Conservation (phyloP, 1,284 basidiomycete genomes). For the Leccinum fuscescens region DNA sequence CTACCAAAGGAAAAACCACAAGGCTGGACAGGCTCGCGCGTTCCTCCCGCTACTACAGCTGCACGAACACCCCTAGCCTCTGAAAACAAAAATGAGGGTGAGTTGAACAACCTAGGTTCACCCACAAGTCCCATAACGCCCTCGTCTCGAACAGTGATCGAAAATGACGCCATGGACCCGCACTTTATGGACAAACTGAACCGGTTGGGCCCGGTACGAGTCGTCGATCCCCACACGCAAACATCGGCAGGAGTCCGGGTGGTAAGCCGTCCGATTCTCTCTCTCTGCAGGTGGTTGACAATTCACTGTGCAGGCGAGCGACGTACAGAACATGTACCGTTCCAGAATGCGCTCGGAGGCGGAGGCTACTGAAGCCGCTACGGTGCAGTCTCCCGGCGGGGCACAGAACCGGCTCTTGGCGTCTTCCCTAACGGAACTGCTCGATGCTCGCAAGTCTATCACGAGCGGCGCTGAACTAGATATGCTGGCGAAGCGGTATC, state of each 20-base stretch:
- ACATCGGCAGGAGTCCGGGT: conserved; percentile 39
- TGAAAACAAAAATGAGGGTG: conserved; percentile 55
- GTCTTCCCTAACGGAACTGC: conserved; percentile 53
- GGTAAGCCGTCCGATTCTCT: conserved; percentile 40
- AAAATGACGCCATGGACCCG: conserved; percentile 70
- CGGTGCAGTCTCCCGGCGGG: conserved; percentile 16
- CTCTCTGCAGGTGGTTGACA: not conserved
- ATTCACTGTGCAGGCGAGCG: conserved; percentile 24
- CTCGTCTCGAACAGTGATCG: conserved; percentile 48
- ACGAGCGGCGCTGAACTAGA: conserved; percentile 36
- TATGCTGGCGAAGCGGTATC: conserved; percentile 53
- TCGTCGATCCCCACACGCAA: conserved; percentile 61
- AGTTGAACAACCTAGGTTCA: not conserved
- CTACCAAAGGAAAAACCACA: conserved; percentile 54
- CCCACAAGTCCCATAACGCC: not conserved
- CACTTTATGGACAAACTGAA: conserved; percentile 73
- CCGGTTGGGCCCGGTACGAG: conserved; percentile 68
- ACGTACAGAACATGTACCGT: conserved; percentile 47
- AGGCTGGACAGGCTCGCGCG: conserved; percentile 53
- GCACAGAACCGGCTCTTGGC: conserved; percentile 53
- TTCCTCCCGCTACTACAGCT: conserved; percentile 26
- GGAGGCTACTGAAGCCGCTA: conserved; percentile 40
- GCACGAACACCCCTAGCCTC: conserved; percentile 40
- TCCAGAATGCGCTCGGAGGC: conserved; percentile 55
- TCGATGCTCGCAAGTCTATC: conserved; percentile 65